phyloP scores from a whole-genome alignment of 1,139 yeast genomes.

The Blastobotrys illinoisensis region DNA sequence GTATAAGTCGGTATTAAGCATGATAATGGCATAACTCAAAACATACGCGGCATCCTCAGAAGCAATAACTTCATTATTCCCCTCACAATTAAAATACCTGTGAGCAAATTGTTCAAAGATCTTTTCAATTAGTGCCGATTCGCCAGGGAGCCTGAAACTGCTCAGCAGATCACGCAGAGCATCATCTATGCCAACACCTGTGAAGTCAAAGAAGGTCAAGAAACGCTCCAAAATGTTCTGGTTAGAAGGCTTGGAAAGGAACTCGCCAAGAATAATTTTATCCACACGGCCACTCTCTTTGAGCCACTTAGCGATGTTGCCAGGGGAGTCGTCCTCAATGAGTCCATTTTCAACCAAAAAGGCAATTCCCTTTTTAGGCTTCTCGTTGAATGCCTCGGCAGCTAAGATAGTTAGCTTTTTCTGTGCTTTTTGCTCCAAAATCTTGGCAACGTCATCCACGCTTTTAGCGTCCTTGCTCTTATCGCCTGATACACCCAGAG shows the following conservation, averaged over 20 bases:
- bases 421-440: conserved; percentile 43
- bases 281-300: conserved; percentile 75
- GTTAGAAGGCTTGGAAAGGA: conserved; percentile 71
- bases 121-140: conserved; percentile 92
- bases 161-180: conserved; percentile 79
- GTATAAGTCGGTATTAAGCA: conserved; percentile 91
- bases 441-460: conserved; percentile 20
- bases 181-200: conserved; percentile 80
- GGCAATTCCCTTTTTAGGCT: conserved; percentile 70
- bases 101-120: conserved; percentile 83
- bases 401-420: conserved; percentile 72
- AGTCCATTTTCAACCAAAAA: conserved; percentile 59
- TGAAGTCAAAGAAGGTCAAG: conserved; percentile 67
- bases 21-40: conserved; percentile 82
- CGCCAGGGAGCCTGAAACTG: conserved; percentile 92
- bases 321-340: conserved; percentile 48
- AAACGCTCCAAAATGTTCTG: conserved; percentile 56
- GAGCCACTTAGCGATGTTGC: conserved; percentile 69
- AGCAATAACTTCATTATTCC: conserved; percentile 27
- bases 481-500: conserved; percentile 42
- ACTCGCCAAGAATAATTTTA: conserved; percentile 83
- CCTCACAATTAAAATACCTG: conserved; percentile 51
- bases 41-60: conserved; percentile 93
- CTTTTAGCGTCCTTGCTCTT: conserved; percentile 7
- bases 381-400: conserved; percentile 66